Conservation (phyloP, 1,284 basidiomycete species). For the Exsudoporus floridanus region DNA sequence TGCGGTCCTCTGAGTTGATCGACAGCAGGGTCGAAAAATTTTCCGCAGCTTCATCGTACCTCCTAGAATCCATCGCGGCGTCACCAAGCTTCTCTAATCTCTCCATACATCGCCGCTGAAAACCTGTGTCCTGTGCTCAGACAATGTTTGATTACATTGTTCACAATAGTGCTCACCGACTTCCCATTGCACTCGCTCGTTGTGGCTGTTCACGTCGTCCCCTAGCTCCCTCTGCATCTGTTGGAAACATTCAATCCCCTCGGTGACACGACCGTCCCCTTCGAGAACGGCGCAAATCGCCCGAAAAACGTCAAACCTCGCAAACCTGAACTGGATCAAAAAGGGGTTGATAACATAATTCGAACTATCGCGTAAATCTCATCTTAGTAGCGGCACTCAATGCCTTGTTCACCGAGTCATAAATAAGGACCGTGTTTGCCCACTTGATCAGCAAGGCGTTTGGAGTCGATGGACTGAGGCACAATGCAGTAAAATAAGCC, state of each 20-base stretch:
- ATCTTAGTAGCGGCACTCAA: no score
- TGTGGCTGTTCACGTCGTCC: background rate
- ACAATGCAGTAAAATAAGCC: no score
- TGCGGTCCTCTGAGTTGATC: background rate
- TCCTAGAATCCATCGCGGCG: background rate
- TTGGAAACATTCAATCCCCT: conserved; percentile 1
- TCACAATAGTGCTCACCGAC: background rate
- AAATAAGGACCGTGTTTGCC: no score
- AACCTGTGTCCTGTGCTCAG: background rate
- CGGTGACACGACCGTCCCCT: background rate
- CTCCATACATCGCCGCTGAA: background rate
- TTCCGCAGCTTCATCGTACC: background rate
- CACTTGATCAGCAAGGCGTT: no score
- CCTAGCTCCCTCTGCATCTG: background rate
- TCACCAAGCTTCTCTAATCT: conserved; percentile 4
- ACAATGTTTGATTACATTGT: no score
- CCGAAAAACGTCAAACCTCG: background rate
- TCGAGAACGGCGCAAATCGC: conserved; percentile 7
- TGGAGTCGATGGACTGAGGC: no score
- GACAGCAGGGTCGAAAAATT: conserved; percentile 2
- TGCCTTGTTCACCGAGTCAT: no score
- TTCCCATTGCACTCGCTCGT: background rate
- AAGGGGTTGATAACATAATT: no score
- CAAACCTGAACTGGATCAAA: conserved; percentile 6
- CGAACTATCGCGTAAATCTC: no score